Percentiles rank a stretch among this genome's conserved stretches.
Evolutionary conservation across 2,329 filamentous ascomycete genomes (phyloP).

Genomic region (Exophiala lecanii-corni): DNA sequence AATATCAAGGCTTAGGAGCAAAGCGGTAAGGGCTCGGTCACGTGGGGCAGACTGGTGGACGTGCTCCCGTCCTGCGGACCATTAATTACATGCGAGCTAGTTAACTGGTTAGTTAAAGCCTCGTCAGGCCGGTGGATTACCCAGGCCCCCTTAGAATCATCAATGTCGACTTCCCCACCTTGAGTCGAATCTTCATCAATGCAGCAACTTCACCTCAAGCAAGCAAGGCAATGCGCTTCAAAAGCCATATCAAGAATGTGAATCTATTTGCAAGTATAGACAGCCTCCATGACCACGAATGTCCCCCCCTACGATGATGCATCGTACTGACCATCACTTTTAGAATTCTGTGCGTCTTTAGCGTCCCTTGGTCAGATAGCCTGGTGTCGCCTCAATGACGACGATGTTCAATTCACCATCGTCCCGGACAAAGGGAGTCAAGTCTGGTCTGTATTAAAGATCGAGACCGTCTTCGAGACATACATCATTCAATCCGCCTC

Average conservation of each 20-base stretch:
- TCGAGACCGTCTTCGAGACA: conserved; percentile 82
- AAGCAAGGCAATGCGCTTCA: conserved; percentile 49
- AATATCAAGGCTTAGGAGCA: no score
- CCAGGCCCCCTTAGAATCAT: no score
- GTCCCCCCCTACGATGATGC: conserved; percentile 16
- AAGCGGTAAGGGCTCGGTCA: no score
- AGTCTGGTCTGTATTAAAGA: conserved; percentile 76
- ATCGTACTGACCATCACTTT: no score
- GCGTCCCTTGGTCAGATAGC: conserved; percentile 72
- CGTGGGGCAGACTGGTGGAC: no score
- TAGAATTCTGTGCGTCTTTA: conserved; percentile 60
- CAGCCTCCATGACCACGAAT: background rate
- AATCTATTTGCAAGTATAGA: conserved; percentile 50
- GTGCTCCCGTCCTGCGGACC: no score
- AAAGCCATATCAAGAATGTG: conserved; percentile 49
- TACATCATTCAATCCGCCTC: conserved; percentile 85
- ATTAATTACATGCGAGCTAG: no score
- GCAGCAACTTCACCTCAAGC: no score
- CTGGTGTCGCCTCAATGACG: conserved; percentile 84
- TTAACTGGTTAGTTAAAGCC: no score
- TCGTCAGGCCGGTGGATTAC: no score
- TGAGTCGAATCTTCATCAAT: no score
- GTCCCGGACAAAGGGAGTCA: conserved; percentile 92
- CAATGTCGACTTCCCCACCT: no score
- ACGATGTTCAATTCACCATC: conserved; percentile 87